These are phyloP conservation scores for Arthrinium phaeospermum DNA, from an alignment of 2,329 filamentous ascomycete species.

Conservation along the genomic window DNA sequence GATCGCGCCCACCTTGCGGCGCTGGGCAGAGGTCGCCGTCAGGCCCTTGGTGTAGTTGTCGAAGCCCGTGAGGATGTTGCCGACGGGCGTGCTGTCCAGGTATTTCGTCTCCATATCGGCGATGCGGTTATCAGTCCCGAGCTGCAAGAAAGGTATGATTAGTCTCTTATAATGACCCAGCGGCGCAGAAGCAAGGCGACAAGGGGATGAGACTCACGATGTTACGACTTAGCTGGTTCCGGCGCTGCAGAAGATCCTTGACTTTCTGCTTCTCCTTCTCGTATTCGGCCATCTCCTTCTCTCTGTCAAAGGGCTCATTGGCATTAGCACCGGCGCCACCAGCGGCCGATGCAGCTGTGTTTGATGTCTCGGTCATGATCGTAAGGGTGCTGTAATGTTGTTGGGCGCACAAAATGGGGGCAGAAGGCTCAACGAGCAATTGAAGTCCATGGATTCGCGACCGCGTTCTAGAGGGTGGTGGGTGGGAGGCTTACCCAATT, in stretches of 20 bases:
- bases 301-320: conserved; percentile 21
- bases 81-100: conserved; percentile 84
- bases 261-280: conserved; percentile 56
- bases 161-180: neutral
- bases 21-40: conserved; percentile 64
- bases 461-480: neutral
- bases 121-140: conserved; percentile 52
- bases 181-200: neutral
- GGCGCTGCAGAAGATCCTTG: conserved; percentile 53
- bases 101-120: conserved; percentile 84
- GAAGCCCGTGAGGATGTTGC: conserved; percentile 97
- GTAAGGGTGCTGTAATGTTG: neutral
- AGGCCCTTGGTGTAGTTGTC: conserved; percentile 97
- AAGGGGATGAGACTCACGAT: conserved; percentile 39
- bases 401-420: neutral
- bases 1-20: conserved; percentile 67
- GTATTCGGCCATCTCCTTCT: conserved; percentile 46
- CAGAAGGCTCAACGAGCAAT: neutral
- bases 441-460: neutral
- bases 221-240: conserved; percentile 44
- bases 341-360: conserved; percentile 34
- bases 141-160: neutral
- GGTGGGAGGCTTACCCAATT: neutral
- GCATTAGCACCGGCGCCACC: conserved; percentile 20
- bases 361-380: conserved; percentile 48